These are phyloP conservation scores for Cyclotella atomus DNA, from an alignment of 108 stramenopile species.

Conservation along the genomic window DNA sequence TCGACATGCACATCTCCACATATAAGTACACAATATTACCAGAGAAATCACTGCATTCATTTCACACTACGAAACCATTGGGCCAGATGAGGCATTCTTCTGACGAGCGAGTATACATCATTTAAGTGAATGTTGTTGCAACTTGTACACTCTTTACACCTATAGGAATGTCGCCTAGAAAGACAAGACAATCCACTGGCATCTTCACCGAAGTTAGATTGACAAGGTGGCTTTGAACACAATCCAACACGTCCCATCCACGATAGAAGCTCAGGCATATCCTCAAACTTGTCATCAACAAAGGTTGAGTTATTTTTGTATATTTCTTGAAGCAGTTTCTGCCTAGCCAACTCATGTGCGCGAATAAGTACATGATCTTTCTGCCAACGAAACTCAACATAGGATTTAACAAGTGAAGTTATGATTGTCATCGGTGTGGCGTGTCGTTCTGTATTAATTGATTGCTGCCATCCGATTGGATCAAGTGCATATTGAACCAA, in stretches of 20 bases:
- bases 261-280: constrained; percentile 28
- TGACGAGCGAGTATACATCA: constrained; percentile 25
- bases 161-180: constrained; percentile 18
- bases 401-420: constrained; percentile 16
- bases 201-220: not conserved
- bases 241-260: constrained; percentile 22
- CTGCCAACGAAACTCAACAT: constrained; percentile 21
- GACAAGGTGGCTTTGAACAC: constrained; percentile 12
- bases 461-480: constrained; percentile 25
- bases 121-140: constrained; percentile 20
- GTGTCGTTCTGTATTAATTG: not conserved
- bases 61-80: constrained; percentile 1
- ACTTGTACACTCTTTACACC: constrained; percentile 11
- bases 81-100: constrained; percentile 17
- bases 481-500: constrained; percentile 6
- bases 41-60: not conserved
- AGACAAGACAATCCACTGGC: not conserved
- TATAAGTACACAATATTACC: not conserved
- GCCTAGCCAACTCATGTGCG: constrained; percentile 16
- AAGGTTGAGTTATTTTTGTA: constrained; percentile 12
- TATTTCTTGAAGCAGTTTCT: constrained; percentile 14
- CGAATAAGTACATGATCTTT: constrained; percentile 31
- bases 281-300: constrained; percentile 10
- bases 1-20: no score
- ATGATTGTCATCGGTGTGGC: constrained; percentile 11